Percentiles rank a stretch among this genome's conserved stretches.
These are phyloP conservation scores for Henningerozyma blattae DNA, from an alignment of 805 yeast species.

Conservation along the genomic window DNA sequence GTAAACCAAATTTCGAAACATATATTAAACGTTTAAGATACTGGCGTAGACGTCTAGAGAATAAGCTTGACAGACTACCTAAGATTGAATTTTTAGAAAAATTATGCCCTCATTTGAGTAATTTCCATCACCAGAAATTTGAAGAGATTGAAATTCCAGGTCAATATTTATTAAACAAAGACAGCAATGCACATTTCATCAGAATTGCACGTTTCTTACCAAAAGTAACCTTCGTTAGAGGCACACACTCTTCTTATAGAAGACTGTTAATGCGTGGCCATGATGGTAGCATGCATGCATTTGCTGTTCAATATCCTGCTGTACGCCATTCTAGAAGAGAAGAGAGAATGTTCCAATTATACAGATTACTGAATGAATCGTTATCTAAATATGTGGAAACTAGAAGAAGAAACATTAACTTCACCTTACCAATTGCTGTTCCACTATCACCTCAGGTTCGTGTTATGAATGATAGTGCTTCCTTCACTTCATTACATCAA, in stretches of 20 bases:
- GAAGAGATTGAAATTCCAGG: slow-evolving; percentile 98
- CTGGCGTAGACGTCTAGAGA: slow-evolving; percentile 92
- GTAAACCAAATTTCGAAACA: slow-evolving; percentile 79
- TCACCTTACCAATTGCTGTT: slow-evolving; percentile 83
- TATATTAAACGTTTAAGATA: slow-evolving; percentile 72
- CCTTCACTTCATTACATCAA: slow-evolving; percentile 62
- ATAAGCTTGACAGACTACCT: slow-evolving; percentile 76
- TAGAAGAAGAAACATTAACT: slow-evolving; percentile 70
- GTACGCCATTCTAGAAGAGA: slow-evolving; percentile 96
- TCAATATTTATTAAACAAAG: slow-evolving; percentile 81
- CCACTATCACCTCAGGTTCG: slow-evolving; percentile 93
- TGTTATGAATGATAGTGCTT: slow-evolving; percentile 70
- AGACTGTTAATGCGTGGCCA: slow-evolving; percentile 83
- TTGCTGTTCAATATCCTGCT: slow-evolving; percentile 95
- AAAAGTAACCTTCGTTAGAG: slow-evolving; percentile 75
- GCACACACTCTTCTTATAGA: slow-evolving; percentile 82
- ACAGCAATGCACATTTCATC: slow-evolving; percentile 78
- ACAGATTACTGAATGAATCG: slow-evolving; percentile 77
- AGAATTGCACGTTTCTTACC: slow-evolving; percentile 92
- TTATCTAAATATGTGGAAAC: slow-evolving; percentile 75
- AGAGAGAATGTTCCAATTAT: slow-evolving; percentile 84
- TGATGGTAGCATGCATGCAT: slow-evolving; percentile 84
- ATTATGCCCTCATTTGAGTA: slow-evolving; percentile 88
- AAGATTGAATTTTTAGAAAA: slow-evolving; percentile 74
- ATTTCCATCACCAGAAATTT: slow-evolving; percentile 95